Conservation (phyloP, 2,329 filamentous ascomycete species). For the Trichoderma sp. region DNA sequence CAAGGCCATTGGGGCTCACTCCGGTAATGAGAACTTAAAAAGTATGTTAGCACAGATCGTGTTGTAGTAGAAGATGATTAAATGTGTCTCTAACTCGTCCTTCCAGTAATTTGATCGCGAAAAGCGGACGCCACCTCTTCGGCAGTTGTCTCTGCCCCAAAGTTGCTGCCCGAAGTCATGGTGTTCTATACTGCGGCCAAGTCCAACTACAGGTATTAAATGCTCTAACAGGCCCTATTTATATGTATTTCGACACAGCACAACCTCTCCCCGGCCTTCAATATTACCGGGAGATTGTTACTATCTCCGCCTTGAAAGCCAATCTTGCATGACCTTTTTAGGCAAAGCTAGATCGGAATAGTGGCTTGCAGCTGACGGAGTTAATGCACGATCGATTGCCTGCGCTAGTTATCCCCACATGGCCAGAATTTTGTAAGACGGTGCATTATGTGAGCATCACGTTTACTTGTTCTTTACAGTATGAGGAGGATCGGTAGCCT, state of each 20-base stretch:
- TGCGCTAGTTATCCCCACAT: slow-evolving; percentile 14
- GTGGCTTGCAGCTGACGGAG: slow-evolving; percentile 1
- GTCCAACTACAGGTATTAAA: no score
- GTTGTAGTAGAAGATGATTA: not conserved
- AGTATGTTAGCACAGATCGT: not conserved
- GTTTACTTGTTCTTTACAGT: not conserved
- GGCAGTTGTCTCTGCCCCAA: slow-evolving; percentile 12
- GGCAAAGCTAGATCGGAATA: slow-evolving; percentile 14
- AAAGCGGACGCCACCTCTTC: slow-evolving; percentile 12
- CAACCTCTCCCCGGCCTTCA: not conserved
- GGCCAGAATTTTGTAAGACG: not conserved
- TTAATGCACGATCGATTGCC: slow-evolving; percentile 20
- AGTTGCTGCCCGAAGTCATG: not conserved
- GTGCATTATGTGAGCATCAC: not conserved
- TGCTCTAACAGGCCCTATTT: not conserved
- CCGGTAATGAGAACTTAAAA: slow-evolving; percentile 22
- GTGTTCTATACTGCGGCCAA: no score
- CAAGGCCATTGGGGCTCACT: slow-evolving; percentile 21
- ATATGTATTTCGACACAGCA: not conserved
- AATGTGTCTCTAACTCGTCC: not conserved
- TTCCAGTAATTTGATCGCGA: slow-evolving; percentile 1
- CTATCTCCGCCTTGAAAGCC: slow-evolving; percentile 4
- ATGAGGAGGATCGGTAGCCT: no score
- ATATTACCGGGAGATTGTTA: not conserved
- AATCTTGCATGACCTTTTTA: slow-evolving; percentile 20